Conservation (phyloP, 345 rosid species). For the Diplotaxis tenuifolia region DNA sequence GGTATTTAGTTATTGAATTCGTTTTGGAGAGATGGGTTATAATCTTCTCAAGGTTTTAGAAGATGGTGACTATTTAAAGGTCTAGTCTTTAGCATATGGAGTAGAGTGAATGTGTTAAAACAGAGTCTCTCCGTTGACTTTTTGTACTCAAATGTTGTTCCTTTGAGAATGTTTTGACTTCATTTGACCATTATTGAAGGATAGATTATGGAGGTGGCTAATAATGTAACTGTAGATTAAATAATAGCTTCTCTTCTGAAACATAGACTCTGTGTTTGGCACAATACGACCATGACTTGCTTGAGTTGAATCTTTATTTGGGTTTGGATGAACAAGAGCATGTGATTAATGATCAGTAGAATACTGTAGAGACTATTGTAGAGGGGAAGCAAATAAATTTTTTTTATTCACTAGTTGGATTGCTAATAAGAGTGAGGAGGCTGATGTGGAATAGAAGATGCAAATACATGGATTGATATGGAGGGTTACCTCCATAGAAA, state of each 20-base stretch:
- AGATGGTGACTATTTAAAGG: background rate
- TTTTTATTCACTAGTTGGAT: background rate
- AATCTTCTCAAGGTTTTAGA: background rate
- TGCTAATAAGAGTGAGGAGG: too few relatives aligned
- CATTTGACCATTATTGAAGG: conserved; percentile 21
- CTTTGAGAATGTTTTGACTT: background rate
- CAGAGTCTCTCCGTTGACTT: conserved; percentile 27
- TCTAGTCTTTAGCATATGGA: background rate
- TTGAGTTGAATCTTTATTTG: conserved; percentile 4
- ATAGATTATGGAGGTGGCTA: background rate
- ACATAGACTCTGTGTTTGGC: conserved; percentile 6
- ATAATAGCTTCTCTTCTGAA: background rate
- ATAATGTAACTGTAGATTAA: conserved; percentile 18
- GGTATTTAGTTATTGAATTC: too few relatives aligned
- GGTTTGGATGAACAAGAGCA: background rate
- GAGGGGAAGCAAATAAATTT: background rate
- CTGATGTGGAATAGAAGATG: too few relatives aligned
- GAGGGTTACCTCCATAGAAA: background rate
- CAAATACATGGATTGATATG: too few relatives aligned
- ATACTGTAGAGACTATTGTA: background rate
- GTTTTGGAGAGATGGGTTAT: too few relatives aligned
- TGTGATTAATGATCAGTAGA: conserved; percentile 1
- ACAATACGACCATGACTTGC: conserved; percentile 16
- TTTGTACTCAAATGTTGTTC: background rate
- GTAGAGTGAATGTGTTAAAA: background rate